Percentiles rank a stretch among this genome's conserved stretches.
These are phyloP conservation scores for Coprinopsis strossmayeri DNA, from an alignment of 768 basidiomycete species.

Conservation along the genomic window DNA sequence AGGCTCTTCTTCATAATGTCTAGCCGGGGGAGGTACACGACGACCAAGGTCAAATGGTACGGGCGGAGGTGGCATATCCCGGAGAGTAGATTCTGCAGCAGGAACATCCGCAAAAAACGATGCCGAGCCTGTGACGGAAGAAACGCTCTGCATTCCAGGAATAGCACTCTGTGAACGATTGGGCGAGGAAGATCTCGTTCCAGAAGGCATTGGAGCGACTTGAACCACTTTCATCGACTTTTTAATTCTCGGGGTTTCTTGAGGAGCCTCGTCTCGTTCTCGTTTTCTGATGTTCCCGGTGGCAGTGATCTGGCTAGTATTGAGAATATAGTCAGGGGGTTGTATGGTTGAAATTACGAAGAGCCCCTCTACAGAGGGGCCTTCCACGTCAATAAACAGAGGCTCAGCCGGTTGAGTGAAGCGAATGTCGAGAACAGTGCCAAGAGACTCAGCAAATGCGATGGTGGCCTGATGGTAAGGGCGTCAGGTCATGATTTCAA, in stretches of 20 bases:
- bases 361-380: conserved; percentile 55
- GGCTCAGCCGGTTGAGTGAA: conserved; percentile 73
- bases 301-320: conserved; percentile 18
- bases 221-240: conserved; percentile 51
- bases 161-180: conserved; percentile 12
- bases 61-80: conserved; percentile 10
- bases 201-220: conserved; percentile 10
- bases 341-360: conserved; percentile 80
- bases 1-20: conserved; percentile 20
- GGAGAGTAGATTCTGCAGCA: conserved; percentile 13
- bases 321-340: conserved; percentile 32
- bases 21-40: conserved; percentile 10
- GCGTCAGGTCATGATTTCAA: background rate
- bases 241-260: conserved; percentile 37
- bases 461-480: conserved; percentile 59
- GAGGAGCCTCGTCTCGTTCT: conserved; percentile 33
- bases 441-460: conserved; percentile 68
- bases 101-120: conserved; percentile 3
- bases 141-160: conserved; percentile 24
- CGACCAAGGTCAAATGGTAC: conserved; percentile 6
- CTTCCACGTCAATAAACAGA: conserved; percentile 71
- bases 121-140: conserved; percentile 16
- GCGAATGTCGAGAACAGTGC: conserved; percentile 57
- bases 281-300: conserved; percentile 31
- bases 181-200: background rate